Evolutionary conservation across 2,329 filamentous ascomycete genomes (phyloP).

Genomic region (Thielaviopsis populi): DNA sequence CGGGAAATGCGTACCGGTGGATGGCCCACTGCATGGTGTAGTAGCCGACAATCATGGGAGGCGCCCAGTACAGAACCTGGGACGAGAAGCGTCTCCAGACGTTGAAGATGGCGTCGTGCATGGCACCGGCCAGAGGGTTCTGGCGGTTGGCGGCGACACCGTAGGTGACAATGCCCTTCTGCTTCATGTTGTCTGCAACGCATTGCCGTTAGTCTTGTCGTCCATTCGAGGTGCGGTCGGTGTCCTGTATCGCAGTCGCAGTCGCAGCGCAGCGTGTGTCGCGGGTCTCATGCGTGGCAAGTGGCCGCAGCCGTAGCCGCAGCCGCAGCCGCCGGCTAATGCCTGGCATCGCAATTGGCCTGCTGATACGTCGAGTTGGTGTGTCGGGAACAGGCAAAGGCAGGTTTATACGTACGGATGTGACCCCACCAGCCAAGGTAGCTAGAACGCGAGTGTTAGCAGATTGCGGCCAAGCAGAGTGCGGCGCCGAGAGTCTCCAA

Average conservation of each 20-base stretch:
- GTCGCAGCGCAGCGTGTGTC: background rate
- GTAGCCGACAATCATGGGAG: conserved; percentile 67
- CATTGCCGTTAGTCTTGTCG: background rate
- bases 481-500: background rate
- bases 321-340: background rate
- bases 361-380: background rate
- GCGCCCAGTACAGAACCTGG: conserved; percentile 80
- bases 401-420: conserved; percentile 11
- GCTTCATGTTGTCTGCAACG: conserved; percentile 26
- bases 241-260: too few species aligned
- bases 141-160: conserved; percentile 76
- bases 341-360: background rate
- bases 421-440: conserved; percentile 17
- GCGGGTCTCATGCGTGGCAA: background rate
- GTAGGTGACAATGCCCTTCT: conserved; percentile 55
- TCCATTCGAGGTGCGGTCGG: background rate
- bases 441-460: conserved; percentile 7
- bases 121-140: conserved; percentile 64
- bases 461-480: background rate
- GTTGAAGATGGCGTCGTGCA: conserved; percentile 86
- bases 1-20: conserved; percentile 52
- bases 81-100: conserved; percentile 69
- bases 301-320: background rate
- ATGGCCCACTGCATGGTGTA: conserved; percentile 78
- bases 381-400: background rate